These are phyloP conservation scores for Phaffomyces thermotolerans DNA, from an alignment of 805 yeast genomes.

Conservation along the genomic window DNA sequence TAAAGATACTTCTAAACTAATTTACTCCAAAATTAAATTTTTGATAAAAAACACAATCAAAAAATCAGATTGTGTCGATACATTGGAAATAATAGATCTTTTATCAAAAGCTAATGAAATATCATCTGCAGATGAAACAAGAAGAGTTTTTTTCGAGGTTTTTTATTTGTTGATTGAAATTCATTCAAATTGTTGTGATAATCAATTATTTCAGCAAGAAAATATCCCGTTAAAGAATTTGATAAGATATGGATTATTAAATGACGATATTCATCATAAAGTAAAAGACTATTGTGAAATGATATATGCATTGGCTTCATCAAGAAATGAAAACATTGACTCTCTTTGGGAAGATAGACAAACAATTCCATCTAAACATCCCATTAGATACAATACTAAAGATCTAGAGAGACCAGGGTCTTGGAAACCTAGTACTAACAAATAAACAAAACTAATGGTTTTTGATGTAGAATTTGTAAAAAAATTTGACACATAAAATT, in stretches of 20 bases:
- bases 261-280: constrained; percentile 1
- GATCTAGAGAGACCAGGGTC: constrained; percentile 5
- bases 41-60: constrained; percentile 16
- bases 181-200: constrained; percentile 5
- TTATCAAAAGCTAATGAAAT: constrained; percentile 29
- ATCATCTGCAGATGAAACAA: constrained; percentile 8
- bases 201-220: constrained; percentile 22
- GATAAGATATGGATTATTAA: constrained; percentile 1
- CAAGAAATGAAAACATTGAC: constrained; percentile 5
- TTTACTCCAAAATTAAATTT: constrained; percentile 14
- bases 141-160: constrained; percentile 2
- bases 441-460: not conserved
- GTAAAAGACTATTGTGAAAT: not conserved
- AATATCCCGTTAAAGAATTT: constrained; percentile 10
- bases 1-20: constrained; percentile 8
- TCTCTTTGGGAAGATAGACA: constrained; percentile 2
- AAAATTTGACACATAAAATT: not conserved
- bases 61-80: constrained; percentile 26
- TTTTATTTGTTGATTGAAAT: not conserved
- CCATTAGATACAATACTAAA: not conserved
- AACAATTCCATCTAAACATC: not conserved
- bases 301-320: constrained; percentile 1
- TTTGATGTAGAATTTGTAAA: not conserved
- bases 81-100: constrained; percentile 27
- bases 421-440: constrained; percentile 2